These are phyloP conservation scores for Botryotinia convoluta DNA, from an alignment of 2,329 filamentous ascomycete genomes.

Conservation along the genomic window DNA sequence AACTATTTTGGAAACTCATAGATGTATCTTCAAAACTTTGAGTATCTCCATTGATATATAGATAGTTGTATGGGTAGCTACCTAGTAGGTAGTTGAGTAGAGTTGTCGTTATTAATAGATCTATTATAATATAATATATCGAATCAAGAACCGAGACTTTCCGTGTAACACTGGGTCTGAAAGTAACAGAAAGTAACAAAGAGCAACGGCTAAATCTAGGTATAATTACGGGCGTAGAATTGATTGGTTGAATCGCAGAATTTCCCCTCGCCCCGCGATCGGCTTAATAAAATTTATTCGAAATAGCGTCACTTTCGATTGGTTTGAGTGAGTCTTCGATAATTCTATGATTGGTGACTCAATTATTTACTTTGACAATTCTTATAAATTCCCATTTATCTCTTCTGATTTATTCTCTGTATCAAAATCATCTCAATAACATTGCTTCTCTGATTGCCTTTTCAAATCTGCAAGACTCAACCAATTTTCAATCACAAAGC, in stretches of 20 bases:
- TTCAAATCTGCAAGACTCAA: not conserved
- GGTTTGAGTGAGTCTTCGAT: not conserved
- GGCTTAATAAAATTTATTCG: not conserved
- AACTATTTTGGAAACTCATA: not conserved
- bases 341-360: slow-evolving; percentile 3
- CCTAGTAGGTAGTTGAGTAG: not conserved
- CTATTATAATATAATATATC: not conserved
- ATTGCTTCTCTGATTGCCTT: not conserved
- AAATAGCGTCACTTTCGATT: not conserved
- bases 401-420: not conserved
- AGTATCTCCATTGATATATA: not conserved
- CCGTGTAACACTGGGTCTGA: not conserved
- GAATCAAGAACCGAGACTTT: not conserved
- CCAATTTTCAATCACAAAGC: slow-evolving; percentile 1
- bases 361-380: not conserved
- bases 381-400: not conserved
- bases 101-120: not conserved
- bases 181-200: not conserved
- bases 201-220: not conserved
- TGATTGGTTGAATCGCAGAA: not conserved
- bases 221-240: not conserved
- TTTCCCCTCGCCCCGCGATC: slow-evolving; percentile 14
- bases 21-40: not conserved
- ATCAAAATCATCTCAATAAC: too few relatives aligned
- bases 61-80: not conserved